Evolutionary conservation across 2,329 filamentous ascomycete species (phyloP), one percentile per base, ranked within the genome.

Genomic region (Fusarium avenaceum): DNA sequence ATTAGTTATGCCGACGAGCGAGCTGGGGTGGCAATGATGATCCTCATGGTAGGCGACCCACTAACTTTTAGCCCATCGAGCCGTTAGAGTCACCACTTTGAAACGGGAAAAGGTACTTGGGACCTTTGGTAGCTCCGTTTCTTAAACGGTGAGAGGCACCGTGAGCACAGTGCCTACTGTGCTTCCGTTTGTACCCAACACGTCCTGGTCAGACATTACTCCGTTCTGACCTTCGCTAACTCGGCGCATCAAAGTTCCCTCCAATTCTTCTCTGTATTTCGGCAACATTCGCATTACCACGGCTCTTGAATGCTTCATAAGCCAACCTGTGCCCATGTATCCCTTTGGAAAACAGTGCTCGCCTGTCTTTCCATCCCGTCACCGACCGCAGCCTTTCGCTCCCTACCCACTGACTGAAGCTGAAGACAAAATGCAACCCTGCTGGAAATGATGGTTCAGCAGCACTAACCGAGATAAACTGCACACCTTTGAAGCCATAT

Each of bases 341-440:
- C 1, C 75, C 75, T 52, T 82, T 76, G 2, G 77, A 75, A 44
- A 83, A 81, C 19, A 81, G 63, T 22, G 70, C 59, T 35, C 79
- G 71, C 26, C 59, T 74, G 19, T 82, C 81, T 2, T 52, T 70
- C 82, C 82, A 84, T 1, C 80, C 80, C 7, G 79, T 82, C 38
- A 81, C 28, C 15, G 47, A 61, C 15, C 82, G 69, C 11, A 83
- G 75, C 67, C 81, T 83, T 0, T 77, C 72, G n/a, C 80, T 82
- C 17, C 77, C 74, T 1, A 82, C 78, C 81, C 81, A 83, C 65
- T 83, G 81, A 19, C 76, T 77, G 30, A 78, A 81, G 14, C 75
- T 76, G 17, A 82, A 74, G 5, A 79, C 58, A 2, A 74, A 22
- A 2, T 72, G 43, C 56, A 77, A 38, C 3, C 57, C 66, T 0